These are phyloP conservation scores for Tagetes patula DNA, from an alignment of 129 eudicot species.

Conservation along the genomic window DNA sequence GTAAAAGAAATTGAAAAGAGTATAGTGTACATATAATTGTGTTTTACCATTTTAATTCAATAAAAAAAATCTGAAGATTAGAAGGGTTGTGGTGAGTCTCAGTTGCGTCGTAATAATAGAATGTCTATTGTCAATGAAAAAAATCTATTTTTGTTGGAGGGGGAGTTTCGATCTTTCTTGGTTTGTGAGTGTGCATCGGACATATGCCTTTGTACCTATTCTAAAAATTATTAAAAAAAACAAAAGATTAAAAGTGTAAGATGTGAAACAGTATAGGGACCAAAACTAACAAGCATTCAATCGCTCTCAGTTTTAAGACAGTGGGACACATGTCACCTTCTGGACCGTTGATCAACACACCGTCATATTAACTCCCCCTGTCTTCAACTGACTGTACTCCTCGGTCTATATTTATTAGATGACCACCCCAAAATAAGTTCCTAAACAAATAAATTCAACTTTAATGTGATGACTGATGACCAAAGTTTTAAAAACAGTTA, in stretches of 20 bases:
- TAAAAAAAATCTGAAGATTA: too few species aligned
- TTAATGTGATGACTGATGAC: not conserved
- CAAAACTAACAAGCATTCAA: not conserved
- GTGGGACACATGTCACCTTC: slow-evolving; percentile 7
- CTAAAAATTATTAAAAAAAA: not conserved
- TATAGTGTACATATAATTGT: too few species aligned
- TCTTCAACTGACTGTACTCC: not conserved
- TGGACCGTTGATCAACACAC: not conserved
- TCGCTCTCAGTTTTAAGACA: not conserved
- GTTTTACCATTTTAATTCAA: too few species aligned
- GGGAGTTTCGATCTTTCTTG: too few species aligned
- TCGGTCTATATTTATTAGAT: not conserved
- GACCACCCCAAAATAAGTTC: not conserved
- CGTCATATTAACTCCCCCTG: not conserved
- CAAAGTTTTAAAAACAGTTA: not conserved
- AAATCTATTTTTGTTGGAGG: too few species aligned
- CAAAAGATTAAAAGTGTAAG: not conserved
- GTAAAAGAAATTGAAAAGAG: too few species aligned
- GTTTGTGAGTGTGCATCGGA: too few species aligned
- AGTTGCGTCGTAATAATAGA: too few species aligned
- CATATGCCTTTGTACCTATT: too few species aligned
- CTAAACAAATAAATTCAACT: not conserved
- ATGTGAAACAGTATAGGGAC: not conserved
- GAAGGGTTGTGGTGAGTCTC: too few species aligned
- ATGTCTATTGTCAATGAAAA: too few species aligned